phyloP scores from a whole-genome alignment of 2,329 filamentous ascomycete genomes.

The Triangularia verruculosa region DNA sequence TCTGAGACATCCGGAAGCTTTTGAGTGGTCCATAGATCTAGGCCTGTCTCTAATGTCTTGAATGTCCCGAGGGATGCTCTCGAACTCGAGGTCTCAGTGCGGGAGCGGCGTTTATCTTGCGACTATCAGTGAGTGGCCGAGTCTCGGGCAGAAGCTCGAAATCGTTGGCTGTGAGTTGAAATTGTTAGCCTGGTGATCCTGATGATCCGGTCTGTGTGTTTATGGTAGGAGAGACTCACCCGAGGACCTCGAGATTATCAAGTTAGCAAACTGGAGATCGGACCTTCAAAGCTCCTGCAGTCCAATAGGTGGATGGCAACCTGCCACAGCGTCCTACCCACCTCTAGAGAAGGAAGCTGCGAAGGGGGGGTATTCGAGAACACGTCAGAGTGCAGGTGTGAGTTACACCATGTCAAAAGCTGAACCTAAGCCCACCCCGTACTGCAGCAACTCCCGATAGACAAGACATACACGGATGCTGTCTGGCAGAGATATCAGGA shows the following conservation, averaged over 20 bases:
- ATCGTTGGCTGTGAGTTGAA: background rate
- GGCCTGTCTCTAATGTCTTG: conserved; percentile 9
- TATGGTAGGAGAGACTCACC: background rate
- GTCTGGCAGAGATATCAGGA: background rate
- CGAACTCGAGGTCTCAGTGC: conserved; percentile 5
- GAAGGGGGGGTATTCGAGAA: conserved; percentile 10
- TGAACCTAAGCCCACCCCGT: no score
- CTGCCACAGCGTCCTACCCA: background rate
- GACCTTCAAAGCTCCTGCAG: background rate
- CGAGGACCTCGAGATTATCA: background rate
- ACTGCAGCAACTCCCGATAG: background rate
- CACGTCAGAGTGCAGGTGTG: conserved; percentile 11
- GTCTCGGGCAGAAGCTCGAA: background rate
- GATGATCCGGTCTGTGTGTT: background rate
- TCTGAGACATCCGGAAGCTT: conserved; percentile 4
- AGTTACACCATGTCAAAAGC: conserved; percentile 13
- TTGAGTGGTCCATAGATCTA: background rate
- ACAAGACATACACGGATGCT: background rate
- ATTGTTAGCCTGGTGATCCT: background rate
- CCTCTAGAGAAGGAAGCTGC: conserved; percentile 2
- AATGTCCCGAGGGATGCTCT: conserved; percentile 2
- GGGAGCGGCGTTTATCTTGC: conserved; percentile 6
- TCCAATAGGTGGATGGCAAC: background rate
- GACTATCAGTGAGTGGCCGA: background rate
- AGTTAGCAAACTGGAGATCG: background rate